phyloP scores from a whole-genome alignment of 345 rosid species.

The Citrus sp. region DNA sequence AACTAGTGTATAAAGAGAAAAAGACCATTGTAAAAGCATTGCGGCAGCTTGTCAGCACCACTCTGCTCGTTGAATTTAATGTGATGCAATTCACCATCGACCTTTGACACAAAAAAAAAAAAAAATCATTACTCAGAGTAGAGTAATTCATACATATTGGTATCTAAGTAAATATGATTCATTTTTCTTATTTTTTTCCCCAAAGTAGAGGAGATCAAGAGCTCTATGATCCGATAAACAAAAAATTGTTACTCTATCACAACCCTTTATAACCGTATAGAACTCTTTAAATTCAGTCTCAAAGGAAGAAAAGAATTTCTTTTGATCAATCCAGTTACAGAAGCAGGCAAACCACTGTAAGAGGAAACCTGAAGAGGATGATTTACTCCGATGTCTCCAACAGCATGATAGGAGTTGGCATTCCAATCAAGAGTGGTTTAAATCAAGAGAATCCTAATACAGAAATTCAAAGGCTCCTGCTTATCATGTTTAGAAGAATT shows the following conservation, averaged over 20 bases:
- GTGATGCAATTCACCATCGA: slow-evolving; percentile 94
- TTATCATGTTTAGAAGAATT: neutral
- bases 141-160: neutral
- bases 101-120: slow-evolving; percentile 45
- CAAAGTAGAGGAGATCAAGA: neutral
- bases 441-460: neutral
- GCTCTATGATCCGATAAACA: neutral
- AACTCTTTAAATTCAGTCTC: neutral
- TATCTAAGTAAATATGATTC: neutral
- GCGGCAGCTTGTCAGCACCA: slow-evolving; percentile 81
- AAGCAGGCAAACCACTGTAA: neutral
- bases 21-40: slow-evolving; percentile 95
- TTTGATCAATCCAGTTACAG: neutral
- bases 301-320: neutral
- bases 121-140: neutral
- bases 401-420: neutral
- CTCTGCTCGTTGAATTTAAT: slow-evolving; percentile 82
- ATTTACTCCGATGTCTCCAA: neutral
- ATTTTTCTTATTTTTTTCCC: neutral
- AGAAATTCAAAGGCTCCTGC: neutral
- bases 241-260: neutral
- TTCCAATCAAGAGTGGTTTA: neutral
- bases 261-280: neutral
- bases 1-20: slow-evolving; percentile 12
- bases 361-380: neutral